Base-by-base conservation (phyloP, 2,329 filamentous ascomycete species). In the Stagonosporopsis tanaceti region DNA sequence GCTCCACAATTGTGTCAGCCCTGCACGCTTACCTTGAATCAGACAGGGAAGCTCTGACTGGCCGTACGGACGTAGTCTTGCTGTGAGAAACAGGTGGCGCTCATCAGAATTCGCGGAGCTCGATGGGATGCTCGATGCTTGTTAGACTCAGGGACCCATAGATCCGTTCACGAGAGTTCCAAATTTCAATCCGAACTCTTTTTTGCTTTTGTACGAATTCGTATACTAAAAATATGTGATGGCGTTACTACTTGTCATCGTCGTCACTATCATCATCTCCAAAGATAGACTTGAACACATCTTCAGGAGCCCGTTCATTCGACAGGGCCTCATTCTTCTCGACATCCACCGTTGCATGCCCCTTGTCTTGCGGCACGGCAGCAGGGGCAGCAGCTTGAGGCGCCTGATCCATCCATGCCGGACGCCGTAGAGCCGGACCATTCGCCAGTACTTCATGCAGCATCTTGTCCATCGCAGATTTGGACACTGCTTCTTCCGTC, bases 201-300 rank as follows among this genome's bases (percentile, higher is more conserved):
- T 14, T 34, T 34, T 34, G 32, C 32, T 15, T 34, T 34, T 34
- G 14, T 15, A 30, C n/a, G 17, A 20, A 39, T 22, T 7, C 11
- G 8, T 22, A 22, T 12, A 39, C 15, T 17, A n/a, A 15, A 20
- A 17, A 39, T 12, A 5, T 22, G 17, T 8, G 17, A 12, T 4
- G 12, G 12, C 27, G 12, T 1, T n/a, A 37, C 22, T 48, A 37
- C 9, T 50, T 42, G 12, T 64, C 61, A 6, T 69, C 62, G 9
- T 66, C 64, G 38, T 92, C 90, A 69, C 90, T 90, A 72, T 93
- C 90, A 69, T 90, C 90, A 73, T 93, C 92, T 6, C 93, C 94
- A 83, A 98, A 98, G 28, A 98, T 93, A n/a, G 92, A 91, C 65
- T 87, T 91, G 68, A 97, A 93, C 0, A 97, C 88, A 40, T 90